These are phyloP conservation scores for Botryotinia calthae DNA, from an alignment of 2,329 filamentous ascomycete genomes.

Conservation along the genomic window DNA sequence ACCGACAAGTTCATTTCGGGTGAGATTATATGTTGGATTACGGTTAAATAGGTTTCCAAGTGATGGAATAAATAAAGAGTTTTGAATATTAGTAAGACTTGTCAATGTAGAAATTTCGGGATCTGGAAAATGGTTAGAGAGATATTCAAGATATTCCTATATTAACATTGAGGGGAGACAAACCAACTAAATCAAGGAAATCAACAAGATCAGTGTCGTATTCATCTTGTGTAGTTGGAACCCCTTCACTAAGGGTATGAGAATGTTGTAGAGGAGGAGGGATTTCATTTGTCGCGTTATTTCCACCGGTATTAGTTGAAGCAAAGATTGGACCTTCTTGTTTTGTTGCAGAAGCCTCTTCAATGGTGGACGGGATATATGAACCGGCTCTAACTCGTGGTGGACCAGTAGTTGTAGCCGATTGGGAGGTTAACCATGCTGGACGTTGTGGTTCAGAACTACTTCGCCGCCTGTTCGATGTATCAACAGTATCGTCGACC, in stretches of 20 bases:
- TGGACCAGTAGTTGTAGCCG: background rate
- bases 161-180: background rate
- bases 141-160: background rate
- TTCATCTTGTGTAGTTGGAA: slow-evolving; percentile 35
- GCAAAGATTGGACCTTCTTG: slow-evolving; percentile 6
- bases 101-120: slow-evolving; percentile 68
- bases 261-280: background rate
- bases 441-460: slow-evolving; percentile 22
- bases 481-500: background rate
- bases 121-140: slow-evolving; percentile 28
- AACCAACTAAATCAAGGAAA: slow-evolving; percentile 66
- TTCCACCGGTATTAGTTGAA: background rate
- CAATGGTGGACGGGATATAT: slow-evolving; percentile 19
- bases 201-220: slow-evolving; percentile 64
- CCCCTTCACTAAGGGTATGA: slow-evolving; percentile 1
- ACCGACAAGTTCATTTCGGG: slow-evolving; percentile 42
- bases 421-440: slow-evolving; percentile 3
- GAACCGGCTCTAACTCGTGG: slow-evolving; percentile 12
- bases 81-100: slow-evolving; percentile 84
- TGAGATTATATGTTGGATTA: slow-evolving; percentile 73
- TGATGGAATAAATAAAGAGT: slow-evolving; percentile 82
- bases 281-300: background rate
- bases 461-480: slow-evolving; percentile 23
- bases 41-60: slow-evolving; percentile 75
- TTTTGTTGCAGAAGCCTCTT: slow-evolving; percentile 11